Base-by-base conservation (phyloP, 805 yeast species). In the Candida alai region DNA sequence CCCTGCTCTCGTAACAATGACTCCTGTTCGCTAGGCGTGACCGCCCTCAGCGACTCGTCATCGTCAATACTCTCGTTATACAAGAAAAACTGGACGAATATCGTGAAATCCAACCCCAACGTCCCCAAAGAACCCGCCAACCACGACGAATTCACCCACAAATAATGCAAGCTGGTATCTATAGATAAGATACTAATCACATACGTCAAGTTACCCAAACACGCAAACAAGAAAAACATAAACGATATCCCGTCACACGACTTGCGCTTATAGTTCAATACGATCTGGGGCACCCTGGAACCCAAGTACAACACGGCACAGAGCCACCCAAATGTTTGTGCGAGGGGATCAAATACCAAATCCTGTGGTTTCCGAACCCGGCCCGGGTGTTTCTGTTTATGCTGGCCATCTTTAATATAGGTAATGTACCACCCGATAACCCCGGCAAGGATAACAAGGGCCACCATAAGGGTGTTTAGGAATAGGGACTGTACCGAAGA, bases 171-270 rank as follows among this genome's bases (percentile, higher is more conserved):
- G 35, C 86, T 80, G 30, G 80, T 65, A 44, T 87, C 85, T 26
- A 84, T 80, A 28, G 84, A 75, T 32, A 90, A 64, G 34, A 90
- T 90, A 8, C 95, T 83, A 10, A 85, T 73, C 25, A 93, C 96
- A 49, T 88, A 93, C 1, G 96, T 86, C 51, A 85, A 66, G 56
- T 90, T 93, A 30, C 98, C 98, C 37, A 90, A 65, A 56, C 96
- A 88, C 14, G 98, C 97, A 69, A 93, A 90, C 15, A 93, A 63
- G 62, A 90, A 90, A 60, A 93, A 90, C 70, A 90, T 70, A 52
- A 93, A 86, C 8, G 96, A 86, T 31, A 90, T 84, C 16, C 97
- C 97, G 42, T 93, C 97, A 55, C 96, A 88, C 2, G 95, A 83
- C 60, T 88, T 89, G 52, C 97, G 74, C 55, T 80, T 70, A 52